Conservation (phyloP, 305 asterid species). For the Solanum aculeatissimum region DNA sequence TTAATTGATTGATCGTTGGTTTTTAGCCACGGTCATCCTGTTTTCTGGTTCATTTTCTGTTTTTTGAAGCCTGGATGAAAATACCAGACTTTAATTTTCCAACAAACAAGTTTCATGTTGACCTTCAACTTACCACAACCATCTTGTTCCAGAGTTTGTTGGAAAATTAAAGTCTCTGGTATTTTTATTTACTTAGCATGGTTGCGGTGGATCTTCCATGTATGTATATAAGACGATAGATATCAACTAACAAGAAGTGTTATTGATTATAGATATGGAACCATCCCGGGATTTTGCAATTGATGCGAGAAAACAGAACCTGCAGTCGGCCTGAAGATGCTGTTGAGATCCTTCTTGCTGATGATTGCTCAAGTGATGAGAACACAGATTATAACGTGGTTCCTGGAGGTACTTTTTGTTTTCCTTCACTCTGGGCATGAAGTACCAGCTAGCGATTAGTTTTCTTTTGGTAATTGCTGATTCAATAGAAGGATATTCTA, state of each 20-base stretch:
- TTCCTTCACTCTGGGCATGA: not conserved
- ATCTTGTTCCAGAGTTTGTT: no score
- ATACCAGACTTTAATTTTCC: no score
- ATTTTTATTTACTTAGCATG: not conserved
- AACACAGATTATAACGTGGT: slow-evolving; percentile 57
- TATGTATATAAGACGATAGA: not conserved
- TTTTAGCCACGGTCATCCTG: not conserved
- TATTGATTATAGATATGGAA: slow-evolving; percentile 76
- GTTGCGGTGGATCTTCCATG: not conserved
- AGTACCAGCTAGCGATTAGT: not conserved
- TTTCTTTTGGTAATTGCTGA: not conserved
- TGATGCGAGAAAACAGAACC: slow-evolving; percentile 73
- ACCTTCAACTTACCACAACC: no score
- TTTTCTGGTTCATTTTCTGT: not conserved
- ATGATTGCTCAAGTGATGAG: slow-evolving; percentile 87
- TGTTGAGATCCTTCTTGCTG: slow-evolving; percentile 55
- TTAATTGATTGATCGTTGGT: not conserved
- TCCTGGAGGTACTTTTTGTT: slow-evolving; percentile 54
- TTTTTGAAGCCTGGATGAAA: not conserved
- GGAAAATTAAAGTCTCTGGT: not conserved
- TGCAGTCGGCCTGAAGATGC: slow-evolving; percentile 51
- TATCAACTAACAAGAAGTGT: not conserved
- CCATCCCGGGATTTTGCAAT: slow-evolving; percentile 96
- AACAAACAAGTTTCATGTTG: no score
- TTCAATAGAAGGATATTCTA: not conserved